A percentile compares a stretch with the other conserved stretches of the same genome.
These are phyloP conservation scores for Paecilomyces sp. DNA, from an alignment of 2,329 filamentous ascomycete species.

Conservation along the genomic window DNA sequence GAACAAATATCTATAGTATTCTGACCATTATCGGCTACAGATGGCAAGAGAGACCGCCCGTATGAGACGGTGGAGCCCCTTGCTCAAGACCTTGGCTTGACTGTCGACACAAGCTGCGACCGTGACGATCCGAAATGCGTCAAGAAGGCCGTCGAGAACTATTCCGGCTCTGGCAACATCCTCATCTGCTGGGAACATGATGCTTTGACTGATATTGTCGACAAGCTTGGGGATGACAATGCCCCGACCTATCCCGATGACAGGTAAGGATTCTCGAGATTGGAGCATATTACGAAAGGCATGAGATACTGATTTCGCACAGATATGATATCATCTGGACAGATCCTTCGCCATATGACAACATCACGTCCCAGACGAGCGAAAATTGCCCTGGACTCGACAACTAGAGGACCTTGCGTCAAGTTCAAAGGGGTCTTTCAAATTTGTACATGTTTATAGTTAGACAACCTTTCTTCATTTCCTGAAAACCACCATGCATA, in stretches of 20 bases:
- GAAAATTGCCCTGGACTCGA: slow-evolving; percentile 52
- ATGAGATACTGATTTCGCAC: background rate
- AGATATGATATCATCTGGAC: slow-evolving; percentile 54
- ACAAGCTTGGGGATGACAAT: slow-evolving; percentile 45
- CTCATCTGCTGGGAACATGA: slow-evolving; percentile 58
- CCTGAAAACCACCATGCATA: no score
- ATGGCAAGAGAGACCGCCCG: slow-evolving; percentile 47
- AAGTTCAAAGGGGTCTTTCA: no score
- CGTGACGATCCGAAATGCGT: slow-evolving; percentile 52
- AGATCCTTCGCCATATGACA: slow-evolving; percentile 43
- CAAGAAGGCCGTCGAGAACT: slow-evolving; percentile 41
- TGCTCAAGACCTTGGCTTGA: slow-evolving; percentile 48
- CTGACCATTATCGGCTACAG: slow-evolving; percentile 20
- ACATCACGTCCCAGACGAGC: slow-evolving; percentile 39
- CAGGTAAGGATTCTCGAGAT: slow-evolving; percentile 20
- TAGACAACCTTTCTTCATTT: no score
- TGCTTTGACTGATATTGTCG: slow-evolving; percentile 44
- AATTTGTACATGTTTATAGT: no score
- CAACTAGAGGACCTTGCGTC: slow-evolving; percentile 4
- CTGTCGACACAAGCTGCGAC: slow-evolving; percentile 50
- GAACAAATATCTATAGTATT: background rate
- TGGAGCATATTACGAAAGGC: background rate
- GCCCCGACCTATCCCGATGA: slow-evolving; percentile 46
- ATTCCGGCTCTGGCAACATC: slow-evolving; percentile 48
- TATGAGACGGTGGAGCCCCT: slow-evolving; percentile 53